Evolutionary conservation across 208 protist genomes (phyloP).

Genomic region (Blastocrithidia nonstop): DNA sequence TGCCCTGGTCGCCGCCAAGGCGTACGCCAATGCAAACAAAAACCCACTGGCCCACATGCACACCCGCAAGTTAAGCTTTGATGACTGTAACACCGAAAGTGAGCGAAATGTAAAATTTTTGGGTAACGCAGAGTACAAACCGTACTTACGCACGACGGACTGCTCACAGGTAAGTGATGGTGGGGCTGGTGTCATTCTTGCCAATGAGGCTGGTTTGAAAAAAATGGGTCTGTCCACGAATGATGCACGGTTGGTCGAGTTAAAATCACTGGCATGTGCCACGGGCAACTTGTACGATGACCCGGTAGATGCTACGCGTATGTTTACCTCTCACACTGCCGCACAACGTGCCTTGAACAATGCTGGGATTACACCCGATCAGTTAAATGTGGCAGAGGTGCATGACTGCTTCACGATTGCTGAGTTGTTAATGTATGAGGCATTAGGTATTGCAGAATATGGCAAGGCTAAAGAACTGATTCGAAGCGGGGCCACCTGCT

Average conservation of each 20-base stretch:
- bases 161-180: slow-evolving; percentile 88
- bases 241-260: slow-evolving; percentile 55
- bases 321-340: slow-evolving; percentile 55
- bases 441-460: slow-evolving; percentile 76
- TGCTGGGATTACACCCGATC: slow-evolving; percentile 36
- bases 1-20: slow-evolving; percentile 76
- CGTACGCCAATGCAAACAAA: slow-evolving; percentile 72
- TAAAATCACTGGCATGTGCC: slow-evolving; percentile 39
- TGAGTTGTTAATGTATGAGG: slow-evolving; percentile 89
- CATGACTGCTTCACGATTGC: slow-evolving; percentile 90
- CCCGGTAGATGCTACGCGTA: slow-evolving; percentile 37
- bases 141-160: slow-evolving; percentile 65
- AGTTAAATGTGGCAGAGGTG: slow-evolving; percentile 75
- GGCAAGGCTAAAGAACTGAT: slow-evolving; percentile 70
- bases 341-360: slow-evolving; percentile 51
- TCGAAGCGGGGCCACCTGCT: slow-evolving; percentile 47
- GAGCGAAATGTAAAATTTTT: slow-evolving; percentile 69
- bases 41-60: slow-evolving; percentile 88
- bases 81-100: slow-evolving; percentile 37
- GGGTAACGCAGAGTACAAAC: slow-evolving; percentile 69
- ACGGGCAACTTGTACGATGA: slow-evolving; percentile 71
- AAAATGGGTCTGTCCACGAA: slow-evolving; percentile 47
- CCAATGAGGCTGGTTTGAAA: slow-evolving; percentile 63
- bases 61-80: slow-evolving; percentile 41
- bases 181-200: slow-evolving; percentile 61